Percentiles rank a stretch among this genome's conserved stretches.
Evolutionary conservation across 2,329 filamentous ascomycete genomes (phyloP).

Genomic region (Ploettnerulaceae sp.): DNA sequence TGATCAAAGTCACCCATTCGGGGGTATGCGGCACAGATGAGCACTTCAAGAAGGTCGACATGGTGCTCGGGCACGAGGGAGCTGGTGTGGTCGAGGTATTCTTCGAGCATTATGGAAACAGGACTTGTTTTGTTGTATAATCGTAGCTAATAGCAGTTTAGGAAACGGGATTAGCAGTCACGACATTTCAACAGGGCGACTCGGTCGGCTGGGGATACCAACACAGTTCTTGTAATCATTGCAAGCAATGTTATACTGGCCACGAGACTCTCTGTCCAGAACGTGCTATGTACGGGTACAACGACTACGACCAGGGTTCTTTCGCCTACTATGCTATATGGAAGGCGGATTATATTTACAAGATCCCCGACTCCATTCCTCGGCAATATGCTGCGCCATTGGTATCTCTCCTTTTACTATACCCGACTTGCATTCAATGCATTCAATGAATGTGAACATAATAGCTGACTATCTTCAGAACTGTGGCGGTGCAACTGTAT

Average conservation of each 20-base stretch:
- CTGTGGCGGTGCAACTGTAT: slow-evolving; percentile 40
- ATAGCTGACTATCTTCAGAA: not conserved
- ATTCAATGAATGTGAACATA: not conserved
- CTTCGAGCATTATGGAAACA: not conserved
- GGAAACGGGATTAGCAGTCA: slow-evolving; percentile 39
- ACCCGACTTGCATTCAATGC: not conserved
- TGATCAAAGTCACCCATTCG: slow-evolving; percentile 59
- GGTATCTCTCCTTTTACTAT: slow-evolving; percentile 35
- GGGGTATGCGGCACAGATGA: slow-evolving; percentile 61
- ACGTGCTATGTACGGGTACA: slow-evolving; percentile 39
- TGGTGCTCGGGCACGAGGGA: slow-evolving; percentile 47
- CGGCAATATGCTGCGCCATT: slow-evolving; percentile 41
- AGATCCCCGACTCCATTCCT: slow-evolving; percentile 37
- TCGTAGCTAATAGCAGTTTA: too few relatives aligned
- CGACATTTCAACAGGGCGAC: slow-evolving; percentile 39
- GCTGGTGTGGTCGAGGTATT: slow-evolving; percentile 40
- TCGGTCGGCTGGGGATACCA: slow-evolving; percentile 45
- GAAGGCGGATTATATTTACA: slow-evolving; percentile 38
- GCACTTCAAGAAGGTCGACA: slow-evolving; percentile 36
- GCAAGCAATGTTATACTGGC: slow-evolving; percentile 42
- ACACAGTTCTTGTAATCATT: slow-evolving; percentile 40
- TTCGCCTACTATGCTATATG: slow-evolving; percentile 39
- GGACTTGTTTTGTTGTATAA: slow-evolving; percentile 2
- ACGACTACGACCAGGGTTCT: slow-evolving; percentile 44
- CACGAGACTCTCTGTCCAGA: slow-evolving; percentile 41